Evolutionary conservation across 257 asterid genomes (phyloP), one percentile per base, ranked within the genome.

Genomic region (Misopates orontium): DNA sequence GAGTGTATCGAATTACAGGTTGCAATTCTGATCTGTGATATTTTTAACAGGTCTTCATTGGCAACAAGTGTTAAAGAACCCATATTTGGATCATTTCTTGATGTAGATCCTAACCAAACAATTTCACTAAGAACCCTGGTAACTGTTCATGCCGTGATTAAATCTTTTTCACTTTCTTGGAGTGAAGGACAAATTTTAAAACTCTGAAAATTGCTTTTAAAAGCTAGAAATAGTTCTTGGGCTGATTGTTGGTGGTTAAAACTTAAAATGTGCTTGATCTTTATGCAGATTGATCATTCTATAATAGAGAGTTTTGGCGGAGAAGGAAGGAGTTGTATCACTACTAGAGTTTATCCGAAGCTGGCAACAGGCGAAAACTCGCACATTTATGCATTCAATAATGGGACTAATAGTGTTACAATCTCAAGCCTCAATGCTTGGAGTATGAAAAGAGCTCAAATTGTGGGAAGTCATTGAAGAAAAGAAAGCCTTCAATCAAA

Each of bases 61-160:
- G 56, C 69, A 56, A 59, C 67, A 20, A 74, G 49, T 0, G 73
- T 72, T 12, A 78, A 82, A 56, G 72, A 76, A 36, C 40, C 75
- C 10, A 52, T 78, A 13, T 82, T 78, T 36, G 91, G 86, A 24
- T 70, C 83, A 50, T 76, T 78, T 76, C 69, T 85, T 59, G 82
- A 80, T 48, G 75, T 76, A 15, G 80, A 85, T 76, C 83, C 82
- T 52, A 47, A 39, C 23, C 70, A 75, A 15, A 77, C 62, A n/a
- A 77, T 82, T 22, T 80, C 86, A 23, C 71, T 80, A 10, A 71
- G 88, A 51, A 80, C 81, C 14, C 64, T 82, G 82, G 88, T 80
- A 75, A 28, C 36, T 28, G n/a, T 42, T 42, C 15, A 42, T 42
- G 15, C 48, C 9, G 48, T 42, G 48, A 42, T 28, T 3, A 2